Evolutionary conservation across 2,329 filamentous ascomycete genomes (phyloP), one percentile per base, ranked within the genome.

Genomic region (Phaeosphaeriaceae sp.): DNA sequence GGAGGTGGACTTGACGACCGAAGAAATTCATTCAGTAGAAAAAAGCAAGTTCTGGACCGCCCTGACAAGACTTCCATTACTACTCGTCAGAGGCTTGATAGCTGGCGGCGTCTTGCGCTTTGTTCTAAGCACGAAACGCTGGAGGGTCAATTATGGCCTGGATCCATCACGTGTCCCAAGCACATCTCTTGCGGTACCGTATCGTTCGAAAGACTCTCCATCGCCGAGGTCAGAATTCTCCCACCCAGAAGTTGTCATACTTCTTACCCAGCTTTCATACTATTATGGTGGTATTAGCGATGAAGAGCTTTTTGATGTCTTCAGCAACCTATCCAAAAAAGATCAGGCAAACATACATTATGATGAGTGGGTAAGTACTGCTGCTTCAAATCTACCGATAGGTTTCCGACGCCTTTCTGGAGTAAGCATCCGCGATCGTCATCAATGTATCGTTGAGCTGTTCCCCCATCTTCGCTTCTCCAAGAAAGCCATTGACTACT

Each of bases 241-340:
- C 0, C 87, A 91, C 54, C 85, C 87, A 0, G 82, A 91, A 57
- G 84, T 88, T 0, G 78, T 83, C 0, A 86, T 90, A 2, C 29
- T 85, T 0, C 74, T 90, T 1, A 91, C 87, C 0, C 85, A 82
- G 11, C 70, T 92, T 0, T 79, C 81, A 0, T 90, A 87, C 59
- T 91, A 91, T 58, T 87, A 89, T 41, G 72, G 73, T 0, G 86
- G 87, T 0, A 74, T 89, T 0, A 52, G 48, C 0, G 65, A 85
- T 12, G 62, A 79, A 0, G 76, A 87, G 1, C 60, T 89, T 0
- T 76, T 77, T 6, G 52, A 68, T 1, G 68, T 74, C 0, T 79
- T 89, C 4, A 46, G 65, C 0, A 70, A 79, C 11, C 72, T 90
- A 0, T 26, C 77, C 0, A 70, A 74, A 3, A 80, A 79, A 0